Percentiles rank a stretch among this genome's conserved stretches.
Evolutionary conservation across 2,329 filamentous ascomycete genomes (phyloP).

Genomic region (Stagonosporopsis cucurbitacearum): DNA sequence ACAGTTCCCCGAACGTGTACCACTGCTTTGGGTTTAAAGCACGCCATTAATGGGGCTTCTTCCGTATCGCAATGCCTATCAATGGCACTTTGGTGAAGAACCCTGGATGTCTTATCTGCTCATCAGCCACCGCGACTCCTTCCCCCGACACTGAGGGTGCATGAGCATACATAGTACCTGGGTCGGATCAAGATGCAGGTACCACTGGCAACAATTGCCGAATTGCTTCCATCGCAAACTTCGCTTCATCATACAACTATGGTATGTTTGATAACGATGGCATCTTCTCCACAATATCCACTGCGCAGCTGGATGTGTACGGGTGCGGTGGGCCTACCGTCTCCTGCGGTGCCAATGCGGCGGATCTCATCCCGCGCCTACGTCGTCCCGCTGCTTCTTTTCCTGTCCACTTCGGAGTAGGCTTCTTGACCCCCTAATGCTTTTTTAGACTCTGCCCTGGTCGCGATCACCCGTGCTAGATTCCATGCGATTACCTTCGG

Average conservation of each 20-base stretch:
- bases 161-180: background rate
- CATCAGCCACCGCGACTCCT: background rate
- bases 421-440: slow-evolving; percentile 3
- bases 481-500: background rate
- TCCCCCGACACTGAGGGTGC: background rate
- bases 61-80: background rate
- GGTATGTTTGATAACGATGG: background rate
- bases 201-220: too few relatives aligned
- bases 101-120: slow-evolving; percentile 5
- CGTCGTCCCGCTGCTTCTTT: background rate
- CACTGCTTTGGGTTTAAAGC: background rate
- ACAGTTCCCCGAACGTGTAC: background rate
- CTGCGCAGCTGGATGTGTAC: background rate
- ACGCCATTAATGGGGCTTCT: background rate
- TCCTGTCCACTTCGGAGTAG: slow-evolving; percentile 2
- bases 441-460: background rate
- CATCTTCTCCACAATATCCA: background rate
- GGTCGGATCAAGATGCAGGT: background rate
- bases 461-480: background rate
- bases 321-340: background rate
- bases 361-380: slow-evolving; percentile 5
- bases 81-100: slow-evolving; percentile 2
- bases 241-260: background rate
- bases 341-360: slow-evolving; percentile 3
- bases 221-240: background rate